Evolutionary conservation across 345 rosid species (phyloP).

Genomic region (Brassica rapa): DNA sequence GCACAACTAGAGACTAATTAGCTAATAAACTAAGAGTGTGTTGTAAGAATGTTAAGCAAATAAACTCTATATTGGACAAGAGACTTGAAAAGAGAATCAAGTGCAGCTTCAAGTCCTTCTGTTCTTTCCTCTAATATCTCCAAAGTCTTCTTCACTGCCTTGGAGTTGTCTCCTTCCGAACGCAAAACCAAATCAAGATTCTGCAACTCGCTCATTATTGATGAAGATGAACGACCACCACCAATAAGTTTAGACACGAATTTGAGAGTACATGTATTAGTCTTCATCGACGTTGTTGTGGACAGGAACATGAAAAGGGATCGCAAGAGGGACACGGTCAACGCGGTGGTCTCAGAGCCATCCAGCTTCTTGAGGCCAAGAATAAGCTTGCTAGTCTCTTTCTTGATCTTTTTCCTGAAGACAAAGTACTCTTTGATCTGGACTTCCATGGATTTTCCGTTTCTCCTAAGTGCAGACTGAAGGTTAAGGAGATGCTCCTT

Average conservation of each 20-base stretch:
- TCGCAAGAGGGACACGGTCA: conserved; percentile 33
- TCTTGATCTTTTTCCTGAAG: conserved; percentile 61
- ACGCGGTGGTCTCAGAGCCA: conserved; percentile 5
- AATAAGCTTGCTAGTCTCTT: conserved; percentile 48
- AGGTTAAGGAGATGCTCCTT: conserved; percentile 47
- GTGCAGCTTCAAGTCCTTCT: conserved; percentile 49
- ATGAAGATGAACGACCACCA: conserved; percentile 25
- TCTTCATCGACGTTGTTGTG: conserved; percentile 25
- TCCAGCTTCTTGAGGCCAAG: conserved; percentile 47
- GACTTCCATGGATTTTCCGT: conserved; percentile 41
- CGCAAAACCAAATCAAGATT: conserved; percentile 44
- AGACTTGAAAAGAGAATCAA: conserved; percentile 51
- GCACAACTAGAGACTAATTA: conserved; percentile 33
- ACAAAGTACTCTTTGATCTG: conserved; percentile 48
- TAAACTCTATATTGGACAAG: conserved; percentile 52
- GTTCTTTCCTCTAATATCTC: conserved; percentile 39
- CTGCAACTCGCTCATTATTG: conserved; percentile 43
- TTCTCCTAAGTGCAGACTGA: conserved; percentile 56
- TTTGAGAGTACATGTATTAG: conserved; percentile 46
- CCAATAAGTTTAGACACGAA: conserved; percentile 45
- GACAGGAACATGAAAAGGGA: conserved; percentile 54
- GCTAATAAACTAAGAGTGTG: conserved; percentile 23
- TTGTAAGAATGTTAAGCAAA: conserved; percentile 55
- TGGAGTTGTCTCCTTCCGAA: conserved; percentile 21
- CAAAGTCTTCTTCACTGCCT: conserved; percentile 36